Base-by-base conservation (phyloP, 2,329 filamentous ascomycete species). In the Diaporthe vaccinii region DNA sequence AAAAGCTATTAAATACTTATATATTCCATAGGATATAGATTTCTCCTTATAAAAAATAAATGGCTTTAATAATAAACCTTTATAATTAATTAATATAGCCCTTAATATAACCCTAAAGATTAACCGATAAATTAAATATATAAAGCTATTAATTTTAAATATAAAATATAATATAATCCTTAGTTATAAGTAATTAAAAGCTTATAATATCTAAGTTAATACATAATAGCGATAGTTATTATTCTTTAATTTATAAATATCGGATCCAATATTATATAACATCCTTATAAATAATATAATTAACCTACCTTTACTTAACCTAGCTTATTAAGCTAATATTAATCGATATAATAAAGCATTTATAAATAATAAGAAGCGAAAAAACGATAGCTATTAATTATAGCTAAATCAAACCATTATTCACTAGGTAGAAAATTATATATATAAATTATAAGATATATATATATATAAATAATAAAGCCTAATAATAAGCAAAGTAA, bases 151-250 rank as follows among this genome's bases (percentile, higher is more conserved):
- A 7, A 34, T 51, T 34, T 5, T 67, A 49, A 49, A 67, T 67
- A 67, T 67, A 67, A 67, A 49, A 49, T 67, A 67, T 49, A 49
- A 67, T 49, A 4, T 67, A 22, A 67, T 51, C 6, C 6, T 67
- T 22, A 49, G 14, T 8, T n/a, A 34, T 8, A 25, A 49, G 14
- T 67, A 67, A 17, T n/a, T 67, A 31, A 49, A 31, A 7, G 2
- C 34, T 3, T 51, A 46, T 67, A 49, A 67, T 49, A 49, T 65
- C 20, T 44, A 44, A 14, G 2, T 55, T 28, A 55, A 55, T 31
- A 5, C 6, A 55, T 28, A 31, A 17, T 15, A 17, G 0, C 6
- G 31, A 2, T 17, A 55, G 1, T 17, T 55, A 25, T 6, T 28
- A 1, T 55, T 55, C 25, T 14, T 57, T 34, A 34, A 57, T 31